Base-by-base conservation (phyloP, 129 eudicot species). In the Arctium minus region DNA sequence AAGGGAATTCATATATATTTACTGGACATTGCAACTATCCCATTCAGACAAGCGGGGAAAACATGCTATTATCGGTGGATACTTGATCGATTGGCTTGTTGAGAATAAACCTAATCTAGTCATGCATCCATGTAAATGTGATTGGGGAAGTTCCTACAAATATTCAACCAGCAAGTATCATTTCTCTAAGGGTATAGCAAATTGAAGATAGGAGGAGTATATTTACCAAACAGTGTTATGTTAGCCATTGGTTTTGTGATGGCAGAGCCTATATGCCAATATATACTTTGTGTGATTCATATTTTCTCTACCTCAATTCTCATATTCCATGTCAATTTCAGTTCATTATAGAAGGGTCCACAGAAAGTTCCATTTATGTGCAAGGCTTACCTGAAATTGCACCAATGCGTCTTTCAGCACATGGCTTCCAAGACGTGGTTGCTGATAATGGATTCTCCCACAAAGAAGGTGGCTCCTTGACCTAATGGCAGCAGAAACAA, bases 391-490 rank as follows among this genome's bases (percentile, higher is more conserved):
- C 99, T 95, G 94, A 89, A 71, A 91, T 85, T 87, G 85, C 88
- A 53, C 90, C 92, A 83, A 71, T 88, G 42, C 75, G 94, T 60
- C 97, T 89, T 86, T 91, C 98, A 69, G 97, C 94, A 91, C 98
- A 96, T 13, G 98, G 80, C 80, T 93, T 96, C 99, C 99, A 96
- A 72, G 99, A 93, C 29, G 95, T 96, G 71, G 99, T 91, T 69
- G 99, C 95, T 46, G 98, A 91, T 85, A 90, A 80, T 78, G 99
- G 99, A 89, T 96, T 96, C 86, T 96, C 99, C 99, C 99, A 96
- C 7, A 96, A 88, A 29, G 98, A 96, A 36, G 98, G 90, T 37
- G 90, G 73, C 87, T 96, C 99, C 80, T 96, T 96, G 37, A 96
- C 98, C 99, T 96, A 83, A 68, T 50, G 4, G 46, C 30, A 78